Conservation (phyloP, 2,329 filamentous ascomycete species). For the Sordariomycetes sp. region DNA sequence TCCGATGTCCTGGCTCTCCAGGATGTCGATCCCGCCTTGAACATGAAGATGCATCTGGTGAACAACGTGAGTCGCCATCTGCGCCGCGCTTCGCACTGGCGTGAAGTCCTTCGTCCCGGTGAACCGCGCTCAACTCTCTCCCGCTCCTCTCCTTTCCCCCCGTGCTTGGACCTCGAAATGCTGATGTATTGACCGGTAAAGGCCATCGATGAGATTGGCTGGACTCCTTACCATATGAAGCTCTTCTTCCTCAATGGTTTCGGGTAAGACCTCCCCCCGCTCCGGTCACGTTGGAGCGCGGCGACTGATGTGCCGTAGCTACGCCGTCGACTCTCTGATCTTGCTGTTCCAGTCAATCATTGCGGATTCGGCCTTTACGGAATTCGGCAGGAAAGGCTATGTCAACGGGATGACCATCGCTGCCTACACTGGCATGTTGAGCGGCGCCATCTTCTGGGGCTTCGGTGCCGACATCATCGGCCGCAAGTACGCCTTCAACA, state of each 20-base stretch:
- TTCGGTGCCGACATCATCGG: conserved; percentile 59
- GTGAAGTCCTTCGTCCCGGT: too few relatives aligned
- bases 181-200: conserved; percentile 6
- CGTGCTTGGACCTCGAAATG: not conserved
- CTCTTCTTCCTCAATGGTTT: conserved; percentile 55
- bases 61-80: conserved; percentile 45
- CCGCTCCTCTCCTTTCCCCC: not conserved
- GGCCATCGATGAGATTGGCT: conserved; percentile 51
- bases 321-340: conserved; percentile 37
- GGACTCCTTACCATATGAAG: conserved; percentile 50
- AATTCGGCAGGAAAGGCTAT: conserved; percentile 48
- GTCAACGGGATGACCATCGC: conserved; percentile 50
- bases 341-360: conserved; percentile 53
- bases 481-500: conserved; percentile 59
- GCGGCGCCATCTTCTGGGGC: conserved; percentile 60
- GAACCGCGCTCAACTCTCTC: not conserved
- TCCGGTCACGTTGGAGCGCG: not conserved
- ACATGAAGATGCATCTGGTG: conserved; percentile 59
- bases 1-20: conserved; percentile 48
- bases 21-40: conserved; percentile 50
- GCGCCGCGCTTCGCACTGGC: too few relatives aligned
- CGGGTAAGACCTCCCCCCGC: conserved; percentile 21
- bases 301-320: conserved; percentile 17
- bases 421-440: conserved; percentile 45
- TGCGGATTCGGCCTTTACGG: conserved; percentile 44